These are phyloP conservation scores for Trichoderma aggressivum DNA, from an alignment of 2,329 filamentous ascomycete genomes.

Conservation along the genomic window DNA sequence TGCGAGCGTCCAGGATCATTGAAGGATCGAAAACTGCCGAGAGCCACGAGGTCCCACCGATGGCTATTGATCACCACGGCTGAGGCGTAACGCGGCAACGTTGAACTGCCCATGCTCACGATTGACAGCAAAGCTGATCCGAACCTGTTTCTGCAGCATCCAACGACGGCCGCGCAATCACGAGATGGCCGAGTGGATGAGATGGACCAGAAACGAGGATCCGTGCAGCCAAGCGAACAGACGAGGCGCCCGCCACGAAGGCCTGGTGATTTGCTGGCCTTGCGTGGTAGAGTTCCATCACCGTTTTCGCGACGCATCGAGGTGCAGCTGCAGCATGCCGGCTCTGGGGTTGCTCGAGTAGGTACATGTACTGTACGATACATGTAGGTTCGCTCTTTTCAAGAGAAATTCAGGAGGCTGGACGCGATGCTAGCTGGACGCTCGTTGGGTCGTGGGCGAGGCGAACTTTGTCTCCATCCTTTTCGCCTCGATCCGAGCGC, in stretches of 20 bases:
- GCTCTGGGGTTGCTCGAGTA: not conserved
- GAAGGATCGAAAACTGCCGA: not conserved
- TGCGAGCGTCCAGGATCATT: not conserved
- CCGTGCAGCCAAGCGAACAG: not conserved
- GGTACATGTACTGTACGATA: not conserved
- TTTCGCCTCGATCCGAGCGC: not conserved
- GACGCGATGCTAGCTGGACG: not conserved
- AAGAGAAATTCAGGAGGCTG: not conserved
- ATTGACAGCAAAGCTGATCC: not conserved
- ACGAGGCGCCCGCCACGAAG: constrained; percentile 13
- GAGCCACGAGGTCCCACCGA: not conserved
- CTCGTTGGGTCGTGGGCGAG: not conserved
- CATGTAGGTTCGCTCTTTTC: not conserved
- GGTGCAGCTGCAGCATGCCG: not conserved
- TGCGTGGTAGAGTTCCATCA: constrained; percentile 7
- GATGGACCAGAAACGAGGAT: not conserved
- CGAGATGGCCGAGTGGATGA: not conserved
- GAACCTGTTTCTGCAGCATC: constrained; percentile 13
- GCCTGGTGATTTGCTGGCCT: constrained; percentile 4
- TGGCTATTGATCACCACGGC: not conserved
- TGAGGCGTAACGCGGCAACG: not conserved
- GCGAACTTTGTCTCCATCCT: not conserved
- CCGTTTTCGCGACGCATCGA: not conserved
- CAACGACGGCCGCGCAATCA: constrained; percentile 9
- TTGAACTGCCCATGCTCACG: not conserved